A percentile compares a stretch with the other conserved stretches of the same genome.
Evolutionary conservation across 805 yeast species (phyloP).

Genomic region (Monosporozyma aquatica): DNA sequence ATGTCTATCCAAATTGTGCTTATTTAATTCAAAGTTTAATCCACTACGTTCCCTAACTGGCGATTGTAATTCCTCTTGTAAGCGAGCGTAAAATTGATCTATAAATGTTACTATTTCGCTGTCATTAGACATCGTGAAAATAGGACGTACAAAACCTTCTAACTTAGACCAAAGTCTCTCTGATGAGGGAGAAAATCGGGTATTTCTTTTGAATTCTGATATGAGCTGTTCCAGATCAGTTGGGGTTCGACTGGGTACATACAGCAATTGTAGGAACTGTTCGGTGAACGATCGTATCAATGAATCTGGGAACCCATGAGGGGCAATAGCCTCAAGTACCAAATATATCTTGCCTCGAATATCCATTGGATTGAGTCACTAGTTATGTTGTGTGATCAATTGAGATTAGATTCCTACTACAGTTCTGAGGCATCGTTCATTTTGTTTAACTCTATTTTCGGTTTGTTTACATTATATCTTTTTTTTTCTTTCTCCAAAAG

Average conservation of each 20-base stretch:
- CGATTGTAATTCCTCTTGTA: slow-evolving; percentile 11
- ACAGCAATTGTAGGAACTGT: slow-evolving; percentile 14
- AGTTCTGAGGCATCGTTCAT: not conserved
- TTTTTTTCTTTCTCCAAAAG: not conserved
- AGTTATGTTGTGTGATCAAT: too few species aligned
- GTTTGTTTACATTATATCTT: slow-evolving; percentile 2
- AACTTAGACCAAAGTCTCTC: slow-evolving; percentile 18
- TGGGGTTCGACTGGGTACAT: slow-evolving; percentile 12
- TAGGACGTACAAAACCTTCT: slow-evolving; percentile 12
- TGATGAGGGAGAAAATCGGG: slow-evolving; percentile 12
- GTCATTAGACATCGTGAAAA: slow-evolving; percentile 10
- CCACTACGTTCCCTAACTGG: slow-evolving; percentile 4
- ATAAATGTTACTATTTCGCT: slow-evolving; percentile 19
- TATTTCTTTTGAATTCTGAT: slow-evolving; percentile 11
- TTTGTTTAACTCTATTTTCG: not conserved
- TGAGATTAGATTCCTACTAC: not conserved
- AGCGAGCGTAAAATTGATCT: slow-evolving; percentile 12
- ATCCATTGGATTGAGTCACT: slow-evolving; percentile 21
- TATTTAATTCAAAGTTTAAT: slow-evolving; percentile 1
- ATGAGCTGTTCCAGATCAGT: slow-evolving; percentile 17
- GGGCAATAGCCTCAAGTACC: slow-evolving; percentile 20
- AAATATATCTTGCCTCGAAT: slow-evolving; percentile 15
- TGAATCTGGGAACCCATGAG: slow-evolving; percentile 16
- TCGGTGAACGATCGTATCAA: slow-evolving; percentile 11
- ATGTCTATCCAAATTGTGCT: slow-evolving; percentile 5